Evolutionary conservation across 495 filamentous ascomycete species (phyloP).

Genomic region (Penicillium ucsense): DNA sequence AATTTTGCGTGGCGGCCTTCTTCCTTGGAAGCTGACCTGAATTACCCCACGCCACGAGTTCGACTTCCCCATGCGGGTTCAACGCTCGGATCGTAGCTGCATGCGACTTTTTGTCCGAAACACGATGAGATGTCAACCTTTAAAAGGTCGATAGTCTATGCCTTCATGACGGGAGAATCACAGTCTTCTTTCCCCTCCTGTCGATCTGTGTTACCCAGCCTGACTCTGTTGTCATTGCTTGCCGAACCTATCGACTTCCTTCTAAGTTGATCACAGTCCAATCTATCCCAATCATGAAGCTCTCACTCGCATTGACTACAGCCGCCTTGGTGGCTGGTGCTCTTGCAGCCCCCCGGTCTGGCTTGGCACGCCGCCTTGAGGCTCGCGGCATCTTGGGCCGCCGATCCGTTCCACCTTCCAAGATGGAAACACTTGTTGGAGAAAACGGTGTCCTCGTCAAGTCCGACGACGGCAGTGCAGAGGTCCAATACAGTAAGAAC

Average conservation of each 20-base stretch:
- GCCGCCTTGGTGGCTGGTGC: slow-evolving; percentile 14
- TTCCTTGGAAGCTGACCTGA: neutral
- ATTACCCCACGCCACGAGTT: slow-evolving; percentile 2
- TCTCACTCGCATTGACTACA: slow-evolving; percentile 14
- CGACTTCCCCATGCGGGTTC: slow-evolving; percentile 16
- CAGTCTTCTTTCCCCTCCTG: too few species aligned
- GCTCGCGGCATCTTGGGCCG: slow-evolving; percentile 17
- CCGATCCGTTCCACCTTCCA: slow-evolving; percentile 15
- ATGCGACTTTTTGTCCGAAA: slow-evolving; percentile 8
- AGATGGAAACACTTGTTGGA: slow-evolving; percentile 3
- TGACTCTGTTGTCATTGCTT: neutral
- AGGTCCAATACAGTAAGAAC: slow-evolving; percentile 45
- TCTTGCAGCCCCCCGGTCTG: slow-evolving; percentile 19
- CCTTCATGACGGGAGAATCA: too few species aligned
- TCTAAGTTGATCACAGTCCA: neutral
- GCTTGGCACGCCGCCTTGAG: slow-evolving; percentile 19
- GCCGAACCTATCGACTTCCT: neutral
- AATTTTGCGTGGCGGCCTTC: too few species aligned
- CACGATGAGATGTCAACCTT: slow-evolving; percentile 9
- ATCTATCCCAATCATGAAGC: slow-evolving; percentile 17
- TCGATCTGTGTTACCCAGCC: too few species aligned
- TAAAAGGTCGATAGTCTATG: neutral
- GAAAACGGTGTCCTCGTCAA: slow-evolving; percentile 11
- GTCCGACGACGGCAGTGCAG: slow-evolving; percentile 5
- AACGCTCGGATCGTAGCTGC: slow-evolving; percentile 1